Conservation (phyloP, 371 early-diverging fungal species). For the Nematocida sp. region DNA sequence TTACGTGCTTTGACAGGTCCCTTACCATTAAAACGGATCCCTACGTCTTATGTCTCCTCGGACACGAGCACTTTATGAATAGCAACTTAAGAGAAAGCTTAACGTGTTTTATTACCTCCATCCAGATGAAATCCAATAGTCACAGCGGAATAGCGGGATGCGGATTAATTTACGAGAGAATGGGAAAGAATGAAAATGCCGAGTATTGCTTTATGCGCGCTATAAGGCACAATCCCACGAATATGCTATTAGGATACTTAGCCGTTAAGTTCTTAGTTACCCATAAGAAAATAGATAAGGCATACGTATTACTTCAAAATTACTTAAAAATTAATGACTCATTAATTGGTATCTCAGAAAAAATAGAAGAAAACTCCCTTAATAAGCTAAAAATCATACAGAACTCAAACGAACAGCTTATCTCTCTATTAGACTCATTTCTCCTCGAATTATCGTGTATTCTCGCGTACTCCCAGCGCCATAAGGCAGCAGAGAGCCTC, state of each 20-base stretch:
- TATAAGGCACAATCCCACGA: constrained; percentile 57
- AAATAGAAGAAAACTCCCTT: constrained; percentile 10
- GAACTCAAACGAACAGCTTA: constrained; percentile 24
- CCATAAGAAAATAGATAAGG: constrained; percentile 42
- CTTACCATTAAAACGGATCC: constrained; percentile 56
- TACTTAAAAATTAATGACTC: constrained; percentile 22
- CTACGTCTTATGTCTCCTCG: constrained; percentile 63
- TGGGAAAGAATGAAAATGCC: constrained; percentile 60
- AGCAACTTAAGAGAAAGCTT: constrained; percentile 62
- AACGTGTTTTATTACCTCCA: constrained; percentile 58
- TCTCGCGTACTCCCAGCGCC: constrained; percentile 8
- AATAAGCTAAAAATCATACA: neutral
- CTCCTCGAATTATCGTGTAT: constrained; percentile 29
- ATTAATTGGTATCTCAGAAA: neutral
- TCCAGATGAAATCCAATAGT: constrained; percentile 58
- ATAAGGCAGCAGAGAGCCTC: constrained; percentile 9
- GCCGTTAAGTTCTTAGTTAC: constrained; percentile 60
- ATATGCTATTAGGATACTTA: constrained; percentile 56
- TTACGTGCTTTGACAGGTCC: constrained; percentile 61
- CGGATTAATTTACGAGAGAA: constrained; percentile 63
- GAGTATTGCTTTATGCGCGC: constrained; percentile 59
- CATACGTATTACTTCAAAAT: constrained; percentile 45
- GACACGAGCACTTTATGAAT: constrained; percentile 65
- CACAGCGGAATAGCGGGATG: constrained; percentile 65
- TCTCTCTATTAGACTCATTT: neutral